Evolutionary conservation across 1,284 basidiomycete genomes (phyloP).

Genomic region (Neolentinus lepideus): DNA sequence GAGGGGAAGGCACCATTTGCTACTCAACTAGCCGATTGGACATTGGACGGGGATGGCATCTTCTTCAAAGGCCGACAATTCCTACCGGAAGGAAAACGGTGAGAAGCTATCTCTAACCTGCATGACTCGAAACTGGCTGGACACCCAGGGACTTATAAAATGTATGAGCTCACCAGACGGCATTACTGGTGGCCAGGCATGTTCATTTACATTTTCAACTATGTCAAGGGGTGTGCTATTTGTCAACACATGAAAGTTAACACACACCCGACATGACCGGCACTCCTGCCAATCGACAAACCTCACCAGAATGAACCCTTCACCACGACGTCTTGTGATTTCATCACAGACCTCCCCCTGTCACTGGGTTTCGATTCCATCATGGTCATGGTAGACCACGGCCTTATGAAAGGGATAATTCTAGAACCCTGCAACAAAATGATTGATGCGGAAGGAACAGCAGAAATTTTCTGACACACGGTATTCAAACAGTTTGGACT

Average conservation of each 20-base stretch:
- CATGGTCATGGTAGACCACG: slow-evolving; percentile 15
- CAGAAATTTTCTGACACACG: slow-evolving; percentile 9
- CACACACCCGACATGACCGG: background rate
- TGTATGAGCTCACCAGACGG: slow-evolving; percentile 6
- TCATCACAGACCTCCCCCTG: slow-evolving; percentile 11
- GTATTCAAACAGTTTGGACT: slow-evolving; percentile 13
- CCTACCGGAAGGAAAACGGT: slow-evolving; percentile 10
- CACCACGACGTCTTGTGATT: slow-evolving; percentile 8
- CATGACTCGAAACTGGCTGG: slow-evolving; percentile 25
- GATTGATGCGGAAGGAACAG: slow-evolving; percentile 6
- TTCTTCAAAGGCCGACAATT: no score
- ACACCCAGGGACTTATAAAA: slow-evolving; percentile 35
- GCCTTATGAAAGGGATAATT: slow-evolving; percentile 8
- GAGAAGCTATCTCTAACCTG: no score
- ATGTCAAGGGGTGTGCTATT: slow-evolving; percentile 5
- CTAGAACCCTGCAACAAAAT: slow-evolving; percentile 13
- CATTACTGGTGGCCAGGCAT: slow-evolving; percentile 15
- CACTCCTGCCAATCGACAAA: background rate
- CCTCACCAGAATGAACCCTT: slow-evolving; percentile 9
- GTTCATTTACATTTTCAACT: background rate
- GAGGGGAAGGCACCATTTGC: no score
- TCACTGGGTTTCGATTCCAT: slow-evolving; percentile 10
- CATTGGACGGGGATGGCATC: no score
- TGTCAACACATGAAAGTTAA: slow-evolving; percentile 11
- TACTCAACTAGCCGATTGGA: no score